Evolutionary conservation across 2,329 filamentous ascomycete species (phyloP).

Genomic region (Apiospora pterosperma): DNA sequence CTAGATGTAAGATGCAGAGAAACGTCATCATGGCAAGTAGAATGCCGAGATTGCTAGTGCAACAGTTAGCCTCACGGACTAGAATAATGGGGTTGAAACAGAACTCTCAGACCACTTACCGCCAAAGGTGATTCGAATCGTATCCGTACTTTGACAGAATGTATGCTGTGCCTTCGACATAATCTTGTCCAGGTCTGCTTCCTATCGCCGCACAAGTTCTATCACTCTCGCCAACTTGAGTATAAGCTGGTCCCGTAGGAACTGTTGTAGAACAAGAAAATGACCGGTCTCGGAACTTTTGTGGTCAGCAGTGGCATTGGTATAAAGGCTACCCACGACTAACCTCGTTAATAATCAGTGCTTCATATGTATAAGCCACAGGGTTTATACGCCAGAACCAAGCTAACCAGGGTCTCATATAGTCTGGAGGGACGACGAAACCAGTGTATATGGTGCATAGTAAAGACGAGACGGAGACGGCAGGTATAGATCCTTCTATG

Average conservation of each 20-base stretch:
- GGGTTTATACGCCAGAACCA: neutral
- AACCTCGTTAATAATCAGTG: neutral
- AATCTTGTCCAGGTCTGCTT: neutral
- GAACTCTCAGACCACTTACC: neutral
- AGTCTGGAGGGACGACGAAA: neutral
- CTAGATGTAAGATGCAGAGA: neutral
- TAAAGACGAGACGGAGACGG: neutral
- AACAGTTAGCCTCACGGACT: neutral
- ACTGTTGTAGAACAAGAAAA: neutral
- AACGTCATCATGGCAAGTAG: neutral
- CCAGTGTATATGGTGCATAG: neutral
- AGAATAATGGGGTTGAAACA: no score
- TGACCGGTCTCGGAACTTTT: neutral
- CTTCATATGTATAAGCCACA: neutral
- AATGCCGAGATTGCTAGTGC: neutral
- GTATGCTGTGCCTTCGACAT: neutral
- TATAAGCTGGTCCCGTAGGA: neutral
- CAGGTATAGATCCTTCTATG: no score
- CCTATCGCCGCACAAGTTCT: neutral
- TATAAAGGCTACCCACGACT: no score
- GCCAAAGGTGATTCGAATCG: neutral
- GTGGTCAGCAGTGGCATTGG: neutral
- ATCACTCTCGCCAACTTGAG: neutral
- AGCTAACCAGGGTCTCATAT: neutral
- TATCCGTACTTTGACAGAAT: neutral